Conservation (phyloP, 75 land plant genomes). For the Cunninghamia lanceolata region DNA sequence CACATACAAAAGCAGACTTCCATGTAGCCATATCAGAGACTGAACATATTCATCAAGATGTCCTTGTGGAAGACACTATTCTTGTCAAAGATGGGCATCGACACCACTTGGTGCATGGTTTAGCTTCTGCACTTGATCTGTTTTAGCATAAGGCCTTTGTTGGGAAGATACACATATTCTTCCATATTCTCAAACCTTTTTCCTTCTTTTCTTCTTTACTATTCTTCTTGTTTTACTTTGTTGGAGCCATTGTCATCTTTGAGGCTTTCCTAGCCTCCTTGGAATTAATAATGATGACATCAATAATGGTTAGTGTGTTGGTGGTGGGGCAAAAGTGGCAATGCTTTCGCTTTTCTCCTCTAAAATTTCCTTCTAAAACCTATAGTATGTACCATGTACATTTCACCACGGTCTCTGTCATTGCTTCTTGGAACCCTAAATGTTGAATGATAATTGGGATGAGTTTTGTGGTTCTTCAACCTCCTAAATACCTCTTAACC, state of each 20-base stretch:
- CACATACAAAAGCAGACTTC: neutral
- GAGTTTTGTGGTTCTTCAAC: neutral
- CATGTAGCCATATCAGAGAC: neutral
- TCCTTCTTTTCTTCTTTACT: neutral
- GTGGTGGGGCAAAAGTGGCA: neutral
- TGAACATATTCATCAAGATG: neutral
- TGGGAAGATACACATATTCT: no score
- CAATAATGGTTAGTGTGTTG: neutral
- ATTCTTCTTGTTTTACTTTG: neutral
- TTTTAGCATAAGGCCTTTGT: no score
- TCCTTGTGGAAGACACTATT: neutral
- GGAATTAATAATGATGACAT: neutral
- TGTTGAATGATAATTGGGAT: neutral
- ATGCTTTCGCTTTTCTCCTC: no score
- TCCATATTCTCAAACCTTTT: no score
- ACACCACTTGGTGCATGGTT: no score
- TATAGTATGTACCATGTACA: neutral
- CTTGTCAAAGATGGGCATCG: no score
- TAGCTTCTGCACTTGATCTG: no score
- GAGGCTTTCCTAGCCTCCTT: neutral
- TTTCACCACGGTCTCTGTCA: neutral
- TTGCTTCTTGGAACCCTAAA: neutral
- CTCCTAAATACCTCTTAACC: neutral
- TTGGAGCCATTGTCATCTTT: neutral
- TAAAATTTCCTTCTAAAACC: neutral